Base-by-base conservation (phyloP, 441 rosid genomes). In the Metrosideros polymorpha region DNA sequence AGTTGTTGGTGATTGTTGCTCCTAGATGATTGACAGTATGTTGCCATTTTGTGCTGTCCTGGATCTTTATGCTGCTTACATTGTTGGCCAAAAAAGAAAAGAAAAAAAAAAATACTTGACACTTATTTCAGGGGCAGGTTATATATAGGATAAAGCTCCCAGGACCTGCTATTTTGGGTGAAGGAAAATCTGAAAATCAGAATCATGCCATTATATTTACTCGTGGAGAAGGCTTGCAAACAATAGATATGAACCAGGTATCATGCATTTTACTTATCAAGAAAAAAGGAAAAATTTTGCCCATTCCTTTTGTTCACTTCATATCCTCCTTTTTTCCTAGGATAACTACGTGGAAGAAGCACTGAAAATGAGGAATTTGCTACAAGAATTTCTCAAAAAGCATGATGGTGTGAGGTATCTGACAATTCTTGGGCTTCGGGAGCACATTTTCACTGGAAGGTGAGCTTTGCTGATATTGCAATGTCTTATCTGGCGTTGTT, bases 291-390 rank as follows among this genome's bases (percentile, higher is more conserved):
- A 50, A 76, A 66, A 47, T 85, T 35, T 54, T 87, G 54, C 25
- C 6, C 39, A 19, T 32, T 75, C 43, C 85, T 71, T 83, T 47
- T 42, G 43, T 17, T 52, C 45, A 83, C 88, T 61, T 42, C 13
- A 56, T 89, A 42, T 71, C 39, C 47, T 45, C 47, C 54, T 15
- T 82, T 88, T 83, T 86, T 56, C 66, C 12, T 84, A 98, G 99
- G 99, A 98, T 93, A 98, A 98, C 90, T 98, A 97, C 94, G 93
- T 98, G 99, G 99, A 98, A 90, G 99, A 98, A 92, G 99, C 99
- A 55, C 90, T 97, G 29, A 98, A 98, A 91, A 98, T 98, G 99
- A 95, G 99, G 90, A 98, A 98, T 90, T 89, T 98, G 89, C 94
- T 98, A 85, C 85, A 96, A 95, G 99, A 98, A 93, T 98, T 98